phyloP scores from a whole-genome alignment of 2,329 filamentous ascomycete species.

The Colletotrichum scovillei region DNA sequence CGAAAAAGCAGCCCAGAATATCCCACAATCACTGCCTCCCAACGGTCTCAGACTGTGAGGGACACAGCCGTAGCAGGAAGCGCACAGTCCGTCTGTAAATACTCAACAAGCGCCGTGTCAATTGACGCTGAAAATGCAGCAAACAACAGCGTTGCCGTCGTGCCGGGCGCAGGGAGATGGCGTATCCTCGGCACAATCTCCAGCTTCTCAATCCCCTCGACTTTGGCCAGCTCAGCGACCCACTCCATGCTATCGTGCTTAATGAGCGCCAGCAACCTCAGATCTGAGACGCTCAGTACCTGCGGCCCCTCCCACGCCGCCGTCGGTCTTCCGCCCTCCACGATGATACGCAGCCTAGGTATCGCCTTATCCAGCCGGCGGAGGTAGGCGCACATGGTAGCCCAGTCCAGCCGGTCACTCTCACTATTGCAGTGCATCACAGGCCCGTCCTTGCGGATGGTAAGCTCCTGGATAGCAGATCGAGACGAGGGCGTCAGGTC shows the following conservation, averaged over 20 bases:
- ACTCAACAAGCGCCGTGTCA: conserved; percentile 65
- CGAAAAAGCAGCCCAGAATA: background rate
- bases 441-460: conserved; percentile 66
- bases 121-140: conserved; percentile 71
- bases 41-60: background rate
- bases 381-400: conserved; percentile 58
- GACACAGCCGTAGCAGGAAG: conserved; percentile 17
- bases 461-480: conserved; percentile 59
- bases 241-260: conserved; percentile 66
- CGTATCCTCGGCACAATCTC: conserved; percentile 65
- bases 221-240: conserved; percentile 64
- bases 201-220: conserved; percentile 61
- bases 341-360: conserved; percentile 58
- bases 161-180: conserved; percentile 63
- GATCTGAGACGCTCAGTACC: conserved; percentile 57
- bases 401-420: conserved; percentile 58
- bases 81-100: conserved; percentile 49
- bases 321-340: conserved; percentile 67
- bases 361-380: conserved; percentile 51
- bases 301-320: conserved; percentile 61
- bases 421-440: conserved; percentile 59
- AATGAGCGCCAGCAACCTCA: conserved; percentile 56
- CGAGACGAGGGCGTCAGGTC: conserved; percentile 64
- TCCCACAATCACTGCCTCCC: too few relatives aligned
- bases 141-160: conserved; percentile 66